Conservation (phyloP, 495 filamentous ascomycete species). For the Neurospora sp. region DNA sequence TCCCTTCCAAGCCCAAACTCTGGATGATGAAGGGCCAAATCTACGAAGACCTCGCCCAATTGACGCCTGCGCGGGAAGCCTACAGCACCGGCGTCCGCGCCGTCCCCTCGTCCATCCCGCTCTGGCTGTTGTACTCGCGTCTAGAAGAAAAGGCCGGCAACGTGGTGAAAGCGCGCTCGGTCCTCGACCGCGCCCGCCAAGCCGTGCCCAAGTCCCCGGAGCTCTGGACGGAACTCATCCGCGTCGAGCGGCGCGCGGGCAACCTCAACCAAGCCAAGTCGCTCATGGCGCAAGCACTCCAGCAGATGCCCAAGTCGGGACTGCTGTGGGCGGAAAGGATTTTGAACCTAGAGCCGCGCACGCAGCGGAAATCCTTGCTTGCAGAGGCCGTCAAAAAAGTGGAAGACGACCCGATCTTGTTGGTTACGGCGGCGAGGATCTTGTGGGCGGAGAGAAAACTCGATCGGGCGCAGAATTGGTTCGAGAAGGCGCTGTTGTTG, state of each 20-base stretch:
- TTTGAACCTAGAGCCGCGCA: constrained; percentile 83
- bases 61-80: constrained; percentile 77
- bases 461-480: constrained; percentile 91
- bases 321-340: constrained; percentile 89
- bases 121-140: constrained; percentile 81
- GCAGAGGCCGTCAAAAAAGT: constrained; percentile 95
- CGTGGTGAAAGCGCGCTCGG: constrained; percentile 80
- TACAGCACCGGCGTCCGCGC: constrained; percentile 83
- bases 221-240: constrained; percentile 85
- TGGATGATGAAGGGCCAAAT: constrained; percentile 99
- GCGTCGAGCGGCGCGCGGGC: constrained; percentile 81
- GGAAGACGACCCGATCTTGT: constrained; percentile 79
- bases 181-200: constrained; percentile 83
- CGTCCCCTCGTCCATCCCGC: constrained; percentile 67
- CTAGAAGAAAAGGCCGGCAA: constrained; percentile 80
- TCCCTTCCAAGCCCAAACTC: constrained; percentile 76
- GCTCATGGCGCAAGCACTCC: constrained; percentile 84
- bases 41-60: constrained; percentile 71
- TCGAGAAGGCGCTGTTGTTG: constrained; percentile 83
- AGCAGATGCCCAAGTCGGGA: constrained; percentile 83
- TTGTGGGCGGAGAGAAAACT: constrained; percentile 59
- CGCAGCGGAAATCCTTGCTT: constrained; percentile 80
- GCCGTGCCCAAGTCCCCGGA: constrained; percentile 74
- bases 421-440: constrained; percentile 49
- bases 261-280: constrained; percentile 76